These are phyloP conservation scores for Linnemannia zychae DNA, from an alignment of 192 early-diverging fungal species.

Conservation along the genomic window DNA sequence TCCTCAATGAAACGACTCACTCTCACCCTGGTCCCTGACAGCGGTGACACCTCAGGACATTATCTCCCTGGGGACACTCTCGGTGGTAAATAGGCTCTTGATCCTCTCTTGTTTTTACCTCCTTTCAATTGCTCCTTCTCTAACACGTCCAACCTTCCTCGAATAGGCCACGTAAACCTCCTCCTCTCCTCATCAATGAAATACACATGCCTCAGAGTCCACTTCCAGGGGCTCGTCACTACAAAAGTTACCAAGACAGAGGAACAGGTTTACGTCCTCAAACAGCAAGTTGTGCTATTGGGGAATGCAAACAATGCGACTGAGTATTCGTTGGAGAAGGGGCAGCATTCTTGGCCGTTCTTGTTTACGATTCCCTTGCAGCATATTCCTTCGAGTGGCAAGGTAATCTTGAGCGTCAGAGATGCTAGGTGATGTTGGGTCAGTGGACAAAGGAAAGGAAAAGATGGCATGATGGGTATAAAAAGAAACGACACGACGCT, in stretches of 20 bases:
- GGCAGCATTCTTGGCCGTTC: slow-evolving; percentile 40
- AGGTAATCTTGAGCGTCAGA: slow-evolving; percentile 6
- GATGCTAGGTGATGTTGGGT: too few relatives aligned
- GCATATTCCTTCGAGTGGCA: slow-evolving; percentile 34
- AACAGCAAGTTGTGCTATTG: slow-evolving; percentile 33
- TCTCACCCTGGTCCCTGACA: slow-evolving; percentile 7
- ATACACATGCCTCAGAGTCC: slow-evolving; percentile 29
- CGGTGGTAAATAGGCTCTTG: background rate
- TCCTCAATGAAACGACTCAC: slow-evolving; percentile 21
- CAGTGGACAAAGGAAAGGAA: too few relatives aligned
- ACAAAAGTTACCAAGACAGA: slow-evolving; percentile 25
- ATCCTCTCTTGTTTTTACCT: background rate
- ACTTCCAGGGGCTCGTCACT: slow-evolving; percentile 23
- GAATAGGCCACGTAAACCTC: slow-evolving; percentile 17
- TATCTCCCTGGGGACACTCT: slow-evolving; percentile 34
- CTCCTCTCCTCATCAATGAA: slow-evolving; percentile 16
- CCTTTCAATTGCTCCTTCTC: background rate
- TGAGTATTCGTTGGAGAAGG: slow-evolving; percentile 17
- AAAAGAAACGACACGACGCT: background rate
- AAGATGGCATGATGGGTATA: background rate
- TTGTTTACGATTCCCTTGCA: slow-evolving; percentile 28
- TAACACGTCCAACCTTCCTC: background rate
- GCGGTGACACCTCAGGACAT: background rate
- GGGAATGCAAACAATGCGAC: slow-evolving; percentile 28
- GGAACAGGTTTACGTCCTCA: slow-evolving; percentile 32